Percentiles rank a stretch among this genome's conserved stretches.
Evolutionary conservation across 495 filamentous ascomycete species (phyloP).

Genomic region (Podospora didyma): DNA sequence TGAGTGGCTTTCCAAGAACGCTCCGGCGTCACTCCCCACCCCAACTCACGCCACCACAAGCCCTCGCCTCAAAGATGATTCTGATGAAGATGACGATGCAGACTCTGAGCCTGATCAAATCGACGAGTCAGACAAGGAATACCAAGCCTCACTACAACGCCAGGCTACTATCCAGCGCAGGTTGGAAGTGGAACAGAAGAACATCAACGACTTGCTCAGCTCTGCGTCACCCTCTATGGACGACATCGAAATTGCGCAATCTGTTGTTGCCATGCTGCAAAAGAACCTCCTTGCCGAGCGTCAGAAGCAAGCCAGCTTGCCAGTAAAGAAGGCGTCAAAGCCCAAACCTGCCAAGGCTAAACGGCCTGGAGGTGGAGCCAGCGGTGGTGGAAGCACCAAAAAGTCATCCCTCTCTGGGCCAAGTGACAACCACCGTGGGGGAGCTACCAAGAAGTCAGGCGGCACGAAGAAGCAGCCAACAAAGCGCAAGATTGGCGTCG

Average conservation of each 20-base stretch:
- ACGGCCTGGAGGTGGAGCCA: slow-evolving; percentile 27
- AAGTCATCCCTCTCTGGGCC: slow-evolving; percentile 18
- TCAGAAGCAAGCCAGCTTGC: slow-evolving; percentile 35
- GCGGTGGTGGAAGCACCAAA: slow-evolving; percentile 20
- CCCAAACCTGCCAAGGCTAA: slow-evolving; percentile 37
- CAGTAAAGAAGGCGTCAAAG: slow-evolving; percentile 33
- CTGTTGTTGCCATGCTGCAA: slow-evolving; percentile 43
- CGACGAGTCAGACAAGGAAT: slow-evolving; percentile 23
- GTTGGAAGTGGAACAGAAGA: slow-evolving; percentile 54
- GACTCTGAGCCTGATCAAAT: slow-evolving; percentile 32
- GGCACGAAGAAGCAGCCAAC: slow-evolving; percentile 35
- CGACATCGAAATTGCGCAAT: slow-evolving; percentile 53
- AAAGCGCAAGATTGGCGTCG: slow-evolving; percentile 59
- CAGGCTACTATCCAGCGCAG: slow-evolving; percentile 28
- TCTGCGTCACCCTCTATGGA: slow-evolving; percentile 64
- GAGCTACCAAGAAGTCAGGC: slow-evolving; percentile 40
- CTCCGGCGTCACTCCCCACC: slow-evolving; percentile 47
- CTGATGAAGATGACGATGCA: slow-evolving; percentile 48
- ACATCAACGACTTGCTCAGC: slow-evolving; percentile 62
- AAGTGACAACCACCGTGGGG: slow-evolving; percentile 23
- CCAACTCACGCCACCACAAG: slow-evolving; percentile 13
- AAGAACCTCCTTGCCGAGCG: slow-evolving; percentile 47
- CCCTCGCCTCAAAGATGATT: slow-evolving; percentile 53
- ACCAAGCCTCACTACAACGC: slow-evolving; percentile 12
- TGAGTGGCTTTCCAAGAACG: slow-evolving; percentile 70